Conservation (phyloP, 352 stramenopile species). For the Phytophthora aleatoria region DNA sequence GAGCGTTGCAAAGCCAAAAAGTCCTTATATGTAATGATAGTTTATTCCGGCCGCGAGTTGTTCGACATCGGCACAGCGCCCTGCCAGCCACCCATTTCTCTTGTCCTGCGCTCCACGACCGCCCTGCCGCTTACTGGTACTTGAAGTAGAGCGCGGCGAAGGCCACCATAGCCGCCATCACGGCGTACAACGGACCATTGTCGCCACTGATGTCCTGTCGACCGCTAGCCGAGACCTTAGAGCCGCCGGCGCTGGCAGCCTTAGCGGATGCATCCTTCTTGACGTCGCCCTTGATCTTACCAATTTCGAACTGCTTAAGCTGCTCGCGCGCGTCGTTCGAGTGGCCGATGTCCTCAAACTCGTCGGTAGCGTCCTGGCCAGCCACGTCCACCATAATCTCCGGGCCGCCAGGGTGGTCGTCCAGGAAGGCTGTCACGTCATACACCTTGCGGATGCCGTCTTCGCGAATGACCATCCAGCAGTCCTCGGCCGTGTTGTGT, state of each 20-base stretch:
- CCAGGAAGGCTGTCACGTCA: slow-evolving; percentile 97
- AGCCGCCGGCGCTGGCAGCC: slow-evolving; percentile 11
- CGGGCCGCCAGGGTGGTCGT: slow-evolving; percentile 98
- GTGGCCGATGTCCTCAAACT: slow-evolving; percentile 98
- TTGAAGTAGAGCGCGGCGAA: slow-evolving; percentile 67
- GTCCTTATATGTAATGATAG: slow-evolving; percentile 42
- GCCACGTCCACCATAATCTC: slow-evolving; percentile 97
- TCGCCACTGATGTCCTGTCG: slow-evolving; percentile 66
- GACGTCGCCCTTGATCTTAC: slow-evolving; percentile 84
- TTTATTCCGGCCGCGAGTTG: slow-evolving; percentile 27
- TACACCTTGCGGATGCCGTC: slow-evolving; percentile 93
- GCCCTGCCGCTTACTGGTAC: slow-evolving; percentile 37
- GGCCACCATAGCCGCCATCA: slow-evolving; percentile 56
- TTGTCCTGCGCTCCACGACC: slow-evolving; percentile 2
- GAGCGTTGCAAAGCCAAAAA: slow-evolving; percentile 31
- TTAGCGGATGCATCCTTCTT: slow-evolving; percentile 42
- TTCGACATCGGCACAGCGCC: slow-evolving; percentile 6
- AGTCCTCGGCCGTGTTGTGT: slow-evolving; percentile 82
- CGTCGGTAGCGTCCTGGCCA: slow-evolving; percentile 91
- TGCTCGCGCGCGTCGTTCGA: slow-evolving; percentile 95
- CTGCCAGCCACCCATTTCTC: slow-evolving; percentile 17
- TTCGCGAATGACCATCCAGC: slow-evolving; percentile 85
- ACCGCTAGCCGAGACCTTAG: slow-evolving; percentile 39
- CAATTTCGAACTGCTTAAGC: slow-evolving; percentile 93
- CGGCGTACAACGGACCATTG: slow-evolving; percentile 56